Evolutionary conservation across 768 basidiomycete genomes (phyloP).

Genomic region (Suillus discolor): DNA sequence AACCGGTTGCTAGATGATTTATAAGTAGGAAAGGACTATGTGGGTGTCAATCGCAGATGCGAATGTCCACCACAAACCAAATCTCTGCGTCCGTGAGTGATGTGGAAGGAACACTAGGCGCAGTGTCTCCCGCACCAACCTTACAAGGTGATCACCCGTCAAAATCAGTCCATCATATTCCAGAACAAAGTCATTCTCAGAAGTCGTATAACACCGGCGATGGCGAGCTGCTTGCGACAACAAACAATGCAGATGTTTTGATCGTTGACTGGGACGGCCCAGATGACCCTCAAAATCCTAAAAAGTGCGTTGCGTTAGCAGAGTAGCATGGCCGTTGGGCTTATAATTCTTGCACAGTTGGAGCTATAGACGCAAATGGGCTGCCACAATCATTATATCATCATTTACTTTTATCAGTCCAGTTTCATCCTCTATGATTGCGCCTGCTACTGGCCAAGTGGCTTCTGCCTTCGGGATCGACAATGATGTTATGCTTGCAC

Average conservation of each 20-base stretch:
- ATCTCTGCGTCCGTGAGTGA: background rate
- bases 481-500: conserved; percentile 47
- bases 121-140: background rate
- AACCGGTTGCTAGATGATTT: background rate
- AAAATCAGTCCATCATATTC: background rate
- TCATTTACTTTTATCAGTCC: conserved; percentile 70
- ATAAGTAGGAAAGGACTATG: background rate
- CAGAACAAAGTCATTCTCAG: background rate
- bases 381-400: conserved; percentile 63
- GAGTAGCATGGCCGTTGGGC: background rate
- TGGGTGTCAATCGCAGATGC: background rate
- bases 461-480: conserved; percentile 57
- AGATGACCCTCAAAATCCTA: background rate
- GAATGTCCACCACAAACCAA: background rate
- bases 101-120: background rate
- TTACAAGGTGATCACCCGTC: background rate
- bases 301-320: background rate
- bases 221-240: background rate
- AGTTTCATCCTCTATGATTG: conserved; percentile 73
- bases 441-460: conserved; percentile 59
- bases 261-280: background rate
- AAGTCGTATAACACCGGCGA: background rate
- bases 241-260: background rate
- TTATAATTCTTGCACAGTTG: conserved; percentile 42
- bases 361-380: conserved; percentile 62